Conservation (phyloP, 768 basidiomycete genomes). For the Suillus subalutaceus region DNA sequence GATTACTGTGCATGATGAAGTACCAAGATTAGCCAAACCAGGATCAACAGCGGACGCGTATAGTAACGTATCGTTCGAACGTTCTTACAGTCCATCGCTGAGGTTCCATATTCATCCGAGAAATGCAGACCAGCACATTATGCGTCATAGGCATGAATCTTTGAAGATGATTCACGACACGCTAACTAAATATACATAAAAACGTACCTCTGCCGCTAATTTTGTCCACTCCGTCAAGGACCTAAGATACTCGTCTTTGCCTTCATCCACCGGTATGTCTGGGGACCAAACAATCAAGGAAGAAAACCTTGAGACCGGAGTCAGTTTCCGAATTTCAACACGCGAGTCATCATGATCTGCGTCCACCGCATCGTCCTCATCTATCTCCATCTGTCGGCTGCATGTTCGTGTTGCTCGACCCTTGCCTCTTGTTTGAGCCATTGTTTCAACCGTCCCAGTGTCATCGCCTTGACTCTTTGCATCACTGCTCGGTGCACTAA, state of each 20-base stretch:
- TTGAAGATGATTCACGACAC: neutral
- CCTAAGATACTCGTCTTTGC: slow-evolving; percentile 71
- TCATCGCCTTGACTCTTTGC: slow-evolving; percentile 23
- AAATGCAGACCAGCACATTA: neutral
- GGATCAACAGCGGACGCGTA: neutral
- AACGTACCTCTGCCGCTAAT: slow-evolving; percentile 62
- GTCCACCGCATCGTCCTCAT: slow-evolving; percentile 31
- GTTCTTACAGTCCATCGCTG: neutral
- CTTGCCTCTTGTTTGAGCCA: slow-evolving; percentile 16
- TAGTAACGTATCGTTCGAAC: neutral
- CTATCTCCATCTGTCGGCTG: slow-evolving; percentile 31
- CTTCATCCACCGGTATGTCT: slow-evolving; percentile 70
- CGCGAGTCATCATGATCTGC: slow-evolving; percentile 23
- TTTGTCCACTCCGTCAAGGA: slow-evolving; percentile 72
- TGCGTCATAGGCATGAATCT: neutral
- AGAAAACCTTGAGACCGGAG: slow-evolving; percentile 57
- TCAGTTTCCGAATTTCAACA: slow-evolving; percentile 37
- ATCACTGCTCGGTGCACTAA: slow-evolving; percentile 37
- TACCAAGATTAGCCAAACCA: neutral
- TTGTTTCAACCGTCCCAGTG: slow-evolving; percentile 8
- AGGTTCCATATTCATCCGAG: neutral
- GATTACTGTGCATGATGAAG: neutral
- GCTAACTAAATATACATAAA: neutral
- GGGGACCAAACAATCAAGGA: slow-evolving; percentile 78
- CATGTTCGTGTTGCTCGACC: slow-evolving; percentile 15